Conservation (phyloP, 1,284 basidiomycete species). For the Anthracocystis walkeri region DNA sequence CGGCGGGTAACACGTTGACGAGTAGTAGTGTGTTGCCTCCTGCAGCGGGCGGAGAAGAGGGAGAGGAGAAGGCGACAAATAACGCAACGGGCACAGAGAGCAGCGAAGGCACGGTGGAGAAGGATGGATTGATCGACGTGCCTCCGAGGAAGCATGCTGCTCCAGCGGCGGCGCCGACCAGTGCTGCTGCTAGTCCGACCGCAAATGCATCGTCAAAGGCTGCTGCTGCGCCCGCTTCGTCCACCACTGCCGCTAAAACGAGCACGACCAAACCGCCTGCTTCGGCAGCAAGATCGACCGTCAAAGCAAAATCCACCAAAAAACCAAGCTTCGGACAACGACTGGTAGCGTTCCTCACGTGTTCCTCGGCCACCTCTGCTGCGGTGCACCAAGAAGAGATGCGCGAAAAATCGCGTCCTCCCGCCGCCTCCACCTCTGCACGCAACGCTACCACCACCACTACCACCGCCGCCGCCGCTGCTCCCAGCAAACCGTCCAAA, state of each 20-base stretch:
- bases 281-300: conserved; percentile 13
- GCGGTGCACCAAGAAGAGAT: conserved; percentile 46
- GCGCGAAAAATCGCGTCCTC: conserved; percentile 28
- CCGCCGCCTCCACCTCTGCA: conserved; percentile 9
- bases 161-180: background rate
- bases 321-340: conserved; percentile 35
- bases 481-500: conserved; percentile 33
- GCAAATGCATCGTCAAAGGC: background rate
- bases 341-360: conserved; percentile 55
- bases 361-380: conserved; percentile 33
- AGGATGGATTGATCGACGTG: conserved; percentile 36
- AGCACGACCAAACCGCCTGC: conserved; percentile 14
- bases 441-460: conserved; percentile 1
- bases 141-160: conserved; percentile 23
- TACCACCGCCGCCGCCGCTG: background rate
- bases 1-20: conserved; percentile 31
- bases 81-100: conserved; percentile 20
- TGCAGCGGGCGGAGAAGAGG: background rate
- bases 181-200: background rate
- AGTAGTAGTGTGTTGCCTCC: conserved; percentile 2
- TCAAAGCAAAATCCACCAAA: conserved; percentile 7
- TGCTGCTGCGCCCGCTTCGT: conserved; percentile 3
- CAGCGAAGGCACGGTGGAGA: conserved; percentile 42
- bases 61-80: background rate
- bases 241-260: background rate